Evolutionary conservation across 768 basidiomycete species (phyloP).

Genomic region (Tephrocybe sp.): DNA sequence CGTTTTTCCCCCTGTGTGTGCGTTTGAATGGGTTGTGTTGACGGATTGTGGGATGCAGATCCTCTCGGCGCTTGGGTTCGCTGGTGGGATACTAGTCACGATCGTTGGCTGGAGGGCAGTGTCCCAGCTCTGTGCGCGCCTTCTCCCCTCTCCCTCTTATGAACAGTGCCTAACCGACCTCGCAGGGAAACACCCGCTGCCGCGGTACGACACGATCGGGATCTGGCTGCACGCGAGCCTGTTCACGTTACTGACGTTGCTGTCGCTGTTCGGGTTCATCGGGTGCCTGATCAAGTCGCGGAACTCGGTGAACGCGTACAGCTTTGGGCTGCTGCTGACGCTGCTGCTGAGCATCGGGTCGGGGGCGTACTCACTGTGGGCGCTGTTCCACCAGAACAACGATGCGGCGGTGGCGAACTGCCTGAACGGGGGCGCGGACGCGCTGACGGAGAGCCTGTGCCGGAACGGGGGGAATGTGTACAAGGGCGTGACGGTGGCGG

Average conservation of each 20-base stretch:
- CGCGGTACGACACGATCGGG: conserved; percentile 37
- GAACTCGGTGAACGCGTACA: conserved; percentile 43
- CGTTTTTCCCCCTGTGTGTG: conserved; percentile 31
- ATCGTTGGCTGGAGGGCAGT: conserved; percentile 49
- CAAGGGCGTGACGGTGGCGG: conserved; percentile 41
- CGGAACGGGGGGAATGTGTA: conserved; percentile 38
- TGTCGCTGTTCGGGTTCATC: conserved; percentile 54
- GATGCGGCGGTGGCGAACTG: conserved; percentile 37
- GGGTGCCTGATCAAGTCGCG: conserved; percentile 43
- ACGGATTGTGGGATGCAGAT: conserved; percentile 20
- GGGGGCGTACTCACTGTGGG: conserved; percentile 49
- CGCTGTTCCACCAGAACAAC: conserved; percentile 44
- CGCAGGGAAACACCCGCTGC: conserved; percentile 35
- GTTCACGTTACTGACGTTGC: conserved; percentile 46
- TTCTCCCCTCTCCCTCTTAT: background rate
- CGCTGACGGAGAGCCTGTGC: conserved; percentile 37
- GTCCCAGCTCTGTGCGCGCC: conserved; percentile 37
- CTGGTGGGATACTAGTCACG: conserved; percentile 43
- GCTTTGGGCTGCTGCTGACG: conserved; percentile 42
- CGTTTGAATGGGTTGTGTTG: conserved; percentile 14
- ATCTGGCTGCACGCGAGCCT: conserved; percentile 47
- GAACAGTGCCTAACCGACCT: too few species aligned
- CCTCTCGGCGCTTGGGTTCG: conserved; percentile 41
- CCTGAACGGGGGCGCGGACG: conserved; percentile 29
- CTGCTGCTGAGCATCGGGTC: conserved; percentile 46